Conservation (phyloP, 2,329 filamentous ascomycete species). For the Aspergillus fumigatiaffinis region DNA sequence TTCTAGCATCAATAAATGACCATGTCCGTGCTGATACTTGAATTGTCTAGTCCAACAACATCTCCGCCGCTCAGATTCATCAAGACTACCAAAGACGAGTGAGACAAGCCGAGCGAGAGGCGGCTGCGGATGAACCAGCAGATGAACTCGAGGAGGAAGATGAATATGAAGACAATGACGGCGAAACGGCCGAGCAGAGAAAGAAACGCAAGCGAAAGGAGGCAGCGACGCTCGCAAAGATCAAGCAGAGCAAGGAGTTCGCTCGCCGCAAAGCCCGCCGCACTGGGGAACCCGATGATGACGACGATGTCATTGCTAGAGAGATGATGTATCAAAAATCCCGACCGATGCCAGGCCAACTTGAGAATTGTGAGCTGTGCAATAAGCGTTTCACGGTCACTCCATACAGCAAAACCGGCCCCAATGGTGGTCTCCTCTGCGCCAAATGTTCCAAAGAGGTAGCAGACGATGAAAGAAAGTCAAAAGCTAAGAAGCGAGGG, state of each 20-base stretch:
- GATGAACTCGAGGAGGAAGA: conserved; percentile 26
- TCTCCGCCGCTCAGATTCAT: conserved; percentile 61
- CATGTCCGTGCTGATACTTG: background rate
- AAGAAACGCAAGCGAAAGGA: conserved; percentile 57
- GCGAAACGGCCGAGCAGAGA: conserved; percentile 42
- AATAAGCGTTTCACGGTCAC: conserved; percentile 89
- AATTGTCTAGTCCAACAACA: conserved; percentile 55
- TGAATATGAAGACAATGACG: conserved; percentile 32
- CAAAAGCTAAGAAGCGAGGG: conserved; percentile 52
- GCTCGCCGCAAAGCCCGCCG: conserved; percentile 41
- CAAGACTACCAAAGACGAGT: conserved; percentile 55
- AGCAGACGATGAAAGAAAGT: conserved; percentile 60
- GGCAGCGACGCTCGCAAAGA: conserved; percentile 41
- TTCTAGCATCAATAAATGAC: background rate
- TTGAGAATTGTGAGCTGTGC: conserved; percentile 83
- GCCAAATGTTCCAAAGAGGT: conserved; percentile 73
- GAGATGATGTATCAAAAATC: conserved; percentile 56
- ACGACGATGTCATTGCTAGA: conserved; percentile 45
- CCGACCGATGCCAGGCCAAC: conserved; percentile 69
- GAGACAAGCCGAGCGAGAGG: conserved; percentile 45
- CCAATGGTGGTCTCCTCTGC: conserved; percentile 83
- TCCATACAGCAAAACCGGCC: conserved; percentile 76
- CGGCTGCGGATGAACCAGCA: conserved; percentile 22
- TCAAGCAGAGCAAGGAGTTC: conserved; percentile 51
- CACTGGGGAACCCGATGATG: conserved; percentile 41